These are phyloP conservation scores for Lasiosphaeris hirsuta DNA, from an alignment of 495 filamentous ascomycete genomes.

Conservation along the genomic window DNA sequence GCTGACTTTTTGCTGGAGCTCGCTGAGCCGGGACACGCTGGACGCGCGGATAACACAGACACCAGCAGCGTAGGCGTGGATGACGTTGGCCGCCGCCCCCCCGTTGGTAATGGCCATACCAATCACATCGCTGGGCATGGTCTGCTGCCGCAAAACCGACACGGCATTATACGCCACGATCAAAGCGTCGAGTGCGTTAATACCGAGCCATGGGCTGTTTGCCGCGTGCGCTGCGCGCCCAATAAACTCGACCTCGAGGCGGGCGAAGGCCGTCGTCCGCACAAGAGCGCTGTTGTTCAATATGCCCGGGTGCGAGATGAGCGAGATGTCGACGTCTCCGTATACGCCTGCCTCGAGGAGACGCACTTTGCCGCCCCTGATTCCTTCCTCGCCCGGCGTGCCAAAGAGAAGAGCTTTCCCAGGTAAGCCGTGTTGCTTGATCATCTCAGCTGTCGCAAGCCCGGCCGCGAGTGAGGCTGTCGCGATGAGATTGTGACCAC, in stretches of 20 bases:
- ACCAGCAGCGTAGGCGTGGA: conserved; percentile 54
- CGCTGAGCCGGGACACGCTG: conserved; percentile 43
- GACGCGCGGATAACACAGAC: conserved; percentile 52
- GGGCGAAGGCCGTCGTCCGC: conserved; percentile 47
- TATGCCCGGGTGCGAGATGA: conserved; percentile 60
- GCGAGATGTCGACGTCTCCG: conserved; percentile 58
- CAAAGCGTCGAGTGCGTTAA: conserved; percentile 63
- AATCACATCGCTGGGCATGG: conserved; percentile 58
- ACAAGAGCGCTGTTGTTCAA: conserved; percentile 40
- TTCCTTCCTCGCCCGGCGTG: conserved; percentile 66
- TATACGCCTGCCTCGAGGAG: conserved; percentile 63
- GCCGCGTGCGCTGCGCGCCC: conserved; percentile 55
- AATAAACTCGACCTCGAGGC: conserved; percentile 49
- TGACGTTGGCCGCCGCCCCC: conserved; percentile 59
- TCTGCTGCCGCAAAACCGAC: conserved; percentile 60
- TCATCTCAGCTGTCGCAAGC: conserved; percentile 51
- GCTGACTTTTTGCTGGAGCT: conserved; percentile 48
- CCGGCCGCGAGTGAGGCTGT: conserved; percentile 58
- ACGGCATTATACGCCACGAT: conserved; percentile 61
- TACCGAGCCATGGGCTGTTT: conserved; percentile 59
- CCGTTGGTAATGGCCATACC: conserved; percentile 58
- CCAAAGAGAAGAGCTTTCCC: conserved; percentile 64
- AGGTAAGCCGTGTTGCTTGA: conserved; percentile 44
- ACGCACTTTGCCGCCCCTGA: conserved; percentile 64
- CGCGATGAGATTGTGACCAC: conserved; percentile 69